Evolutionary conservation across 768 basidiomycete genomes (phyloP), one percentile per base, ranked within the genome.

Genomic region (Lactarius deliciosus): DNA sequence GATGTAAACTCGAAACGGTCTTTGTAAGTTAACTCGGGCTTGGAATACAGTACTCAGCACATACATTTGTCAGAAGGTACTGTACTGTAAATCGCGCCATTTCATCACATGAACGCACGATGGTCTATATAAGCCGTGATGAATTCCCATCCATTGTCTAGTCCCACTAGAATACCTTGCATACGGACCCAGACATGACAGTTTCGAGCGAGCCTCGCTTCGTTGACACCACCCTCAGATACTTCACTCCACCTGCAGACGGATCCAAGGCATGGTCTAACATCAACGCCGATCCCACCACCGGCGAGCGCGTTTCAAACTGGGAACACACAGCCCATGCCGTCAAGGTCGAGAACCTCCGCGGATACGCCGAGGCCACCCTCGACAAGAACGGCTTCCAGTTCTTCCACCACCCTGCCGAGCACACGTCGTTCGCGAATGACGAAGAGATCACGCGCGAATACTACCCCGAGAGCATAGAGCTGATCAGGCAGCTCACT

Each of bases 401-500:
- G 70, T 84, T 76, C 68, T 77, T 68, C 65, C 70, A 70, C 28
- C 70, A 68, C 38, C 72, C 0, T 0, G 74, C 84, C 0, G 79
- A 81, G 65, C 81, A 83, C 70, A 81, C 75, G 10, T 67, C 77
- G 0, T 88, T 89, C 74, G 65, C 66, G 0, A 77, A 82, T 65
- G 84, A 86, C 47, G 81, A 79, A 13, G 81, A 81, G n/a, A 81
- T 89, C 40, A 71, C 78, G 70, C 70, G 68, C 54, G 83, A 83
- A 58, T 89, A 90, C 72, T 89, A 88, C 70, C 80, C 82, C 0
- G 88, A 89, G 75, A 83, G 83, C 69, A 76, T 79, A 20, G 83
- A 83, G 72, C 76, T 87, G 55, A 73, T 88, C 54, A 87, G 88
- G 77, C 73, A 82, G 65, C 63, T 84, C 11, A 87, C 32, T 86